A percentile compares a stretch with the other conserved stretches of the same genome.
These are phyloP conservation scores for Epicoccum sorghinum DNA, from an alignment of 2,329 filamentous ascomycete genomes.

Conservation along the genomic window DNA sequence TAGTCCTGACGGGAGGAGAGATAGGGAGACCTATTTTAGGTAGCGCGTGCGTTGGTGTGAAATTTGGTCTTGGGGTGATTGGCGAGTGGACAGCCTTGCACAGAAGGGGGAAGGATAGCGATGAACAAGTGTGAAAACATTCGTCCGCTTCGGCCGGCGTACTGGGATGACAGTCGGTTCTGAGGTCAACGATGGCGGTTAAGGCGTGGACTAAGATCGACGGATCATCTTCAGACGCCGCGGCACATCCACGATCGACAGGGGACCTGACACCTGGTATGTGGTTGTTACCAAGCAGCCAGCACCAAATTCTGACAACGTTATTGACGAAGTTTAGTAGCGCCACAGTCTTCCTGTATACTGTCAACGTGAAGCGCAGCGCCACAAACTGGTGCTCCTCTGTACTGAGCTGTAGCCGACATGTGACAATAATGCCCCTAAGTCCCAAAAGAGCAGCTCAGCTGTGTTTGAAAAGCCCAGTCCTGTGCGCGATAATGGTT, in stretches of 20 bases:
- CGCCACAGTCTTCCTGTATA: not conserved
- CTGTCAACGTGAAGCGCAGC: not conserved
- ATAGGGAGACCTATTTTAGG: constrained; percentile 15
- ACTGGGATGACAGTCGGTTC: not conserved
- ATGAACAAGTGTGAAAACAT: not conserved
- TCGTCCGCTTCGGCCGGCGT: not conserved
- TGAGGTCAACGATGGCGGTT: not conserved
- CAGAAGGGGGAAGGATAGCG: constrained; percentile 9
- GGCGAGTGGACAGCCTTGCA: constrained; percentile 8
- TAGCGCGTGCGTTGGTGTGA: constrained; percentile 4
- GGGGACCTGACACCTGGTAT: constrained; percentile 1
- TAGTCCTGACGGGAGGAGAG: not conserved
- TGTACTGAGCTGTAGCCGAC: not conserved
- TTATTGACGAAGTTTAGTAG: constrained; percentile 3
- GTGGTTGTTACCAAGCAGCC: constrained; percentile 2
- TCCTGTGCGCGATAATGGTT: not conserved
- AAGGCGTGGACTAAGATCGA: constrained; percentile 14
- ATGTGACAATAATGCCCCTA: not conserved
- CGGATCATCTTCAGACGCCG: constrained; percentile 3
- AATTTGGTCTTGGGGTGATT: not conserved
- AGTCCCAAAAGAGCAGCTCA: not conserved
- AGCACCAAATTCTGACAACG: not conserved
- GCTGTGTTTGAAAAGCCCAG: constrained; percentile 1
- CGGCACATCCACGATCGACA: constrained; percentile 9
- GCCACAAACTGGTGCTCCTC: not conserved